phyloP scores from a whole-genome alignment of 2,329 filamentous ascomycete species.

The Colletotrichum lupini region DNA sequence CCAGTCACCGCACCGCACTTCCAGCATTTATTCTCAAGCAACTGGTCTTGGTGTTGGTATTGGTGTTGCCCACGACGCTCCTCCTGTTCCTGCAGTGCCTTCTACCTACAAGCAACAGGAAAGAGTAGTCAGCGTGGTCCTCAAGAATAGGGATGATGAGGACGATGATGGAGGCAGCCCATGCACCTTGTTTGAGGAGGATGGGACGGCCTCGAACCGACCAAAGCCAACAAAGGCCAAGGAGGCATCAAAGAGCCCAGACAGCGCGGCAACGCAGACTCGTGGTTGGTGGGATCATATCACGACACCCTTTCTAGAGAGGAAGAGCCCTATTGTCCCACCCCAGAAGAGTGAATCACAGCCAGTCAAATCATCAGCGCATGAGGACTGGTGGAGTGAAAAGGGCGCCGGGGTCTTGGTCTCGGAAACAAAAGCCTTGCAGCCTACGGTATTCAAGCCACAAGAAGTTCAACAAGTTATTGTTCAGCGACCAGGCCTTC shows the following conservation, averaged over 20 bases:
- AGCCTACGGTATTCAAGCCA: background rate
- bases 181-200: slow-evolving; percentile 78
- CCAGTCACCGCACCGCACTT: slow-evolving; percentile 56
- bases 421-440: background rate
- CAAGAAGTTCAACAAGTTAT: slow-evolving; percentile 5
- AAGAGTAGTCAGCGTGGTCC: slow-evolving; percentile 38
- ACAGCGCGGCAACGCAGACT: slow-evolving; percentile 67
- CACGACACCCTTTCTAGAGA: slow-evolving; percentile 73
- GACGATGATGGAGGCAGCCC: slow-evolving; percentile 68
- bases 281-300: slow-evolving; percentile 84
- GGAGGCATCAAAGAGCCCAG: slow-evolving; percentile 49
- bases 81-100: slow-evolving; percentile 72
- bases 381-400: slow-evolving; percentile 52
- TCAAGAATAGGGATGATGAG: slow-evolving; percentile 55
- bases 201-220: slow-evolving; percentile 58
- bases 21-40: slow-evolving; percentile 72
- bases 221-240: slow-evolving; percentile 52
- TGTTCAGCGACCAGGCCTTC: slow-evolving; percentile 28
- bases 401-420: slow-evolving; percentile 27
- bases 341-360: slow-evolving; percentile 35
- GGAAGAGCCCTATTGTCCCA: slow-evolving; percentile 37
- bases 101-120: slow-evolving; percentile 52
- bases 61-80: slow-evolving; percentile 51
- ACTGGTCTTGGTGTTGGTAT: slow-evolving; percentile 48
- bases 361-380: slow-evolving; percentile 40